Percentiles rank a stretch among this genome's conserved stretches.
These are phyloP conservation scores for Phytophthora capsici DNA, from an alignment of 352 stramenopile genomes.

Conservation along the genomic window DNA sequence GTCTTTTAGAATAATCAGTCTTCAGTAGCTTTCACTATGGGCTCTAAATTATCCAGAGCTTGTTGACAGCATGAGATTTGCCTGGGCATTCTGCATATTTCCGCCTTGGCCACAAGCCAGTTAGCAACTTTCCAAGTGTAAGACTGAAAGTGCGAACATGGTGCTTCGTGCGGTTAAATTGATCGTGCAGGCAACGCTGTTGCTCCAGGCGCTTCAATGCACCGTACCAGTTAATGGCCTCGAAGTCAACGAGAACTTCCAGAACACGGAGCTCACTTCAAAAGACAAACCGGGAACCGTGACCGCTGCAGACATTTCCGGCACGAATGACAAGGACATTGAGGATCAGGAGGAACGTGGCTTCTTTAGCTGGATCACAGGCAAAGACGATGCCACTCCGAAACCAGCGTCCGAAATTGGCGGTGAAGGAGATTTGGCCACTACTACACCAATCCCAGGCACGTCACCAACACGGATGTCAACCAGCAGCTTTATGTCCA, in stretches of 20 bases:
- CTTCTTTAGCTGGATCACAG: constrained; percentile 21
- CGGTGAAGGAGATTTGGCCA: constrained; percentile 3
- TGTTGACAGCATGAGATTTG: constrained; percentile 32
- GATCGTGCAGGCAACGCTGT: constrained; percentile 17
- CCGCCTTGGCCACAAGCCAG: constrained; percentile 22
- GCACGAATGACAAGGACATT: constrained; percentile 10
- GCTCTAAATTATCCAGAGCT: constrained; percentile 3
- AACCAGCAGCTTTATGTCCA: constrained; percentile 22
- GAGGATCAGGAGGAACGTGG: constrained; percentile 26
- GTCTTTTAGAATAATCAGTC: background rate
- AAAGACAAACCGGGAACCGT: constrained; percentile 12
- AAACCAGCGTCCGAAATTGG: too few relatives aligned
- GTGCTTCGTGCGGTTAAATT: constrained; percentile 32
- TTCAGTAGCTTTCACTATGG: background rate
- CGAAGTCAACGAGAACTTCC: constrained; percentile 27
- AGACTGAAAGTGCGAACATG: constrained; percentile 30
- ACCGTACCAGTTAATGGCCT: constrained; percentile 7
- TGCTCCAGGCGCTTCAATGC: constrained; percentile 27
- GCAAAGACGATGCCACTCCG: background rate
- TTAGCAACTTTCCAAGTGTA: constrained; percentile 18
- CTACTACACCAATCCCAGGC: constrained; percentile 25
- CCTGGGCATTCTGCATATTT: constrained; percentile 35
- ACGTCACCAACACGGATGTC: constrained; percentile 2
- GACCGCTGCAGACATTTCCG: background rate
- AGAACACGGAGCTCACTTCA: constrained; percentile 19